These are phyloP conservation scores for Agapanthus africanus DNA, from an alignment of 106 monocot genomes.

Conservation along the genomic window DNA sequence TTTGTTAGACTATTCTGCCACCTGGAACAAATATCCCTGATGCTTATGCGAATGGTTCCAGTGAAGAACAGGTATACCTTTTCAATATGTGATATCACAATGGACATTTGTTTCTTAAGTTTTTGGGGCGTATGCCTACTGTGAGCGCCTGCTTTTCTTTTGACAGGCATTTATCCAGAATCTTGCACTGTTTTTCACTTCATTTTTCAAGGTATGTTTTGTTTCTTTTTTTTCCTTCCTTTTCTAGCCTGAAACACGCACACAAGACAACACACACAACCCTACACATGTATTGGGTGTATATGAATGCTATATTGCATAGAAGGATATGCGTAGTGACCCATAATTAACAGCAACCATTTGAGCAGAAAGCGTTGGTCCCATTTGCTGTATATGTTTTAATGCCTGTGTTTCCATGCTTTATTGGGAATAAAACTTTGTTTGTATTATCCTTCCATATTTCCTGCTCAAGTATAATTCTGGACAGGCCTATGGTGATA, in stretches of 20 bases:
- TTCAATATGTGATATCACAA: background rate
- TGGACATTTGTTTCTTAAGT: background rate
- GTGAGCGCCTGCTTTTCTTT: conserved; percentile 1
- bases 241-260: background rate
- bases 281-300: no score
- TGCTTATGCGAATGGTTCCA: conserved; percentile 94
- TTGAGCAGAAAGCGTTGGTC: no score
- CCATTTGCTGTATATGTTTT: background rate
- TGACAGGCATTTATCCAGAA: conserved; percentile 92
- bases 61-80: conserved; percentile 74
- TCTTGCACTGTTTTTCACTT: conserved; percentile 91
- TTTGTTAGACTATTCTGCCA: conserved; percentile 64
- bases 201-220: conserved; percentile 80
- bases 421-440: background rate
- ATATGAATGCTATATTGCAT: no score
- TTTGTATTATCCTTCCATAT: background rate
- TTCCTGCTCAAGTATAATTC: background rate
- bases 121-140: background rate
- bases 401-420: background rate
- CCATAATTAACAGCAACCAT: no score
- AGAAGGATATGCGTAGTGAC: no score
- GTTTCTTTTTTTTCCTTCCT: background rate
- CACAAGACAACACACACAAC: no score
- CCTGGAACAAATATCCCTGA: conserved; percentile 90
- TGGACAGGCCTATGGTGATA: background rate